Evolutionary conservation across 192 early-diverging fungal species (phyloP), one percentile per base, ranked within the genome.

Genomic region (Coemansia sp.): DNA sequence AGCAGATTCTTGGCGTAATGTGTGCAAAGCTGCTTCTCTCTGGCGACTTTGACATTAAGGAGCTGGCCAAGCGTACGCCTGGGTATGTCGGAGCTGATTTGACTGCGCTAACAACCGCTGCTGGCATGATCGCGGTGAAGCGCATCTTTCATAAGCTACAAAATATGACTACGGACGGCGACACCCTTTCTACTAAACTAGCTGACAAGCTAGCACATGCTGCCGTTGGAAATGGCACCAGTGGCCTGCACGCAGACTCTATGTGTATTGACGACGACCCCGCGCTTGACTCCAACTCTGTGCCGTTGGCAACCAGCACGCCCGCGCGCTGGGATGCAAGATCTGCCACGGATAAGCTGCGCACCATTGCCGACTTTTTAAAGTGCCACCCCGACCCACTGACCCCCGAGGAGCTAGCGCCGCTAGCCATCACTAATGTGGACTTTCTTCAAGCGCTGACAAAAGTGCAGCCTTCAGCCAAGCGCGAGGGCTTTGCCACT

Each of bases 61-160:
- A 52, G 49, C 85, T 99, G 36, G 96, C 97, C 22, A 95, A 93
- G 67, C 71, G 91, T 72, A 98, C 97, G 3, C 97, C 97, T 20
- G 97, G 97, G 11, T 99, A 95, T 85, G 97, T 99, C 5, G 97
- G 97, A 46, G 97, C 97, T 9, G 97, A 99, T 88, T 82, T 99
- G 58, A 94, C 92, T 49, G 96, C 96, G 1, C 76, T 99, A 65
- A 93, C 92, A 0, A 86, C 93, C 4, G 91, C 95, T 20, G 97
- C 97, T 1, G 97, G 96, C 44, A 89, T 94, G 80, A 89, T 94
- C 66, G 97, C 97, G 1, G 90, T 98, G 16, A 92, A 93, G 66
- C 90, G 97, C 57, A 84, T 84, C 57, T 84, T 84, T 53, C 78
- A 79, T 64, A 63, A 16, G 20, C 53, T 84, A 41, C 69, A 75